Conservation (phyloP, 768 basidiomycete species). For the Cyclocybe aegerita region DNA sequence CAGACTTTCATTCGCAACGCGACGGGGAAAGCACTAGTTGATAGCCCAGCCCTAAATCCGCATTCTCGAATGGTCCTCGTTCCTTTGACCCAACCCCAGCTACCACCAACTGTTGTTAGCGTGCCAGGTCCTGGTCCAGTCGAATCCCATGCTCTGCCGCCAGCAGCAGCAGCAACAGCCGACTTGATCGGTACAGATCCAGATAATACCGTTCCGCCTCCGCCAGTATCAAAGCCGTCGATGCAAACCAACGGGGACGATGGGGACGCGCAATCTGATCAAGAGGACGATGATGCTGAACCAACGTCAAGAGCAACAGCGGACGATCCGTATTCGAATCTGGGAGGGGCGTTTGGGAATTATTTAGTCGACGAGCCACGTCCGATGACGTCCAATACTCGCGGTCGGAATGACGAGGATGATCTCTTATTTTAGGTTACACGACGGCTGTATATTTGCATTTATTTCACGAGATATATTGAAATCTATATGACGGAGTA, state of each 20-base stretch:
- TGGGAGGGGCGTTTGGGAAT: conserved; percentile 75
- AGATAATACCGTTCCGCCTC: conserved; percentile 30
- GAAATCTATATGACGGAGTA: not conserved
- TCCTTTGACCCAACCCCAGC: conserved; percentile 51
- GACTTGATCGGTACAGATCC: conserved; percentile 24
- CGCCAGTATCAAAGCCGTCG: conserved; percentile 16
- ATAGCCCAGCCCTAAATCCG: conserved; percentile 87
- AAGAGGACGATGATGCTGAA: conserved; percentile 40
- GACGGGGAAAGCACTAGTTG: conserved; percentile 74
- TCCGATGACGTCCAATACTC: conserved; percentile 49
- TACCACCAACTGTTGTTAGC: conserved; percentile 44
- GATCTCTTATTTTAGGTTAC: conserved; percentile 61
- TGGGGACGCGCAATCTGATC: conserved; percentile 7
- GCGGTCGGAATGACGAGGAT: conserved; percentile 51
- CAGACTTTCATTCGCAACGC: conserved; percentile 95
- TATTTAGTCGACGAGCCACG: conserved; percentile 74
- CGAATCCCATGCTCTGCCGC: conserved; percentile 34
- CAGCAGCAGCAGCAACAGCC: conserved; percentile 10
- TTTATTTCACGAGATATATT: conserved; percentile 10
- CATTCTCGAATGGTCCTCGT: conserved; percentile 75
- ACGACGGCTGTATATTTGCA: conserved; percentile 6
- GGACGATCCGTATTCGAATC: conserved; percentile 79
- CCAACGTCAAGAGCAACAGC: conserved; percentile 21
- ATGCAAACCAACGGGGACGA: too few species aligned
- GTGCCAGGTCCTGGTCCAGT: conserved; percentile 65